phyloP scores from a whole-genome alignment of 768 basidiomycete species.

The Pleurotus cornucopiae region DNA sequence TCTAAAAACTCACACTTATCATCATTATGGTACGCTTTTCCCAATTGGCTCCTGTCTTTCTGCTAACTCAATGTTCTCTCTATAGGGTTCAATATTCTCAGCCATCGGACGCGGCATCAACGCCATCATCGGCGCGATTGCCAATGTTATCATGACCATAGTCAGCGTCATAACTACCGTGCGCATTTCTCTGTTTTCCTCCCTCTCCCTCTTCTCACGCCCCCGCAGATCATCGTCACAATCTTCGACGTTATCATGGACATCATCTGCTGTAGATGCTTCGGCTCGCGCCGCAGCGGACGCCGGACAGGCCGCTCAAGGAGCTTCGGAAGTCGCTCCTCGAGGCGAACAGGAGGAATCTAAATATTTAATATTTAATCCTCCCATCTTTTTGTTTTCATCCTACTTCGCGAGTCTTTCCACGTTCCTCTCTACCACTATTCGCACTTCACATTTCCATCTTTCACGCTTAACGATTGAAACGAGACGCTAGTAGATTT shows the following conservation, averaged over 20 bases:
- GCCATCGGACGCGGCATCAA: constrained; percentile 61
- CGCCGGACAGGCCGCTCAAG: neutral
- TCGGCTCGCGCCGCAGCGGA: neutral
- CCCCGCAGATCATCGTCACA: constrained; percentile 52
- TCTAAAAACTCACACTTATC: too few relatives aligned
- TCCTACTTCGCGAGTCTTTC: too few relatives aligned
- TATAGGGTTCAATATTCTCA: constrained; percentile 59
- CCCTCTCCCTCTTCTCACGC: neutral
- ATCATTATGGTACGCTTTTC: too few relatives aligned
- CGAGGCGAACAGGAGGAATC: too few relatives aligned
- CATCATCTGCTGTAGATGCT: constrained; percentile 48
- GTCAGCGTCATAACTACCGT: constrained; percentile 58
- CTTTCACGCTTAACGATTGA: too few relatives aligned
- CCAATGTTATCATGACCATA: constrained; percentile 55
- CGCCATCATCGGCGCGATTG: constrained; percentile 58
- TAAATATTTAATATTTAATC: too few relatives aligned
- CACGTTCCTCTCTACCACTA: too few relatives aligned
- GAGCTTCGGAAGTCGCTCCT: neutral
- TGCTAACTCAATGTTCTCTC: too few relatives aligned
- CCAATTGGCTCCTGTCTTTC: too few relatives aligned
- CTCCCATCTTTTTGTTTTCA: too few relatives aligned
- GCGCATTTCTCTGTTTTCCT: constrained; percentile 15
- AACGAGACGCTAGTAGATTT: too few relatives aligned
- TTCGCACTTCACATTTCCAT: too few relatives aligned
- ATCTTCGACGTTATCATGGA: constrained; percentile 61